Evolutionary conservation across 192 early-diverging fungal genomes (phyloP).

Genomic region (Coemansia sp.): DNA sequence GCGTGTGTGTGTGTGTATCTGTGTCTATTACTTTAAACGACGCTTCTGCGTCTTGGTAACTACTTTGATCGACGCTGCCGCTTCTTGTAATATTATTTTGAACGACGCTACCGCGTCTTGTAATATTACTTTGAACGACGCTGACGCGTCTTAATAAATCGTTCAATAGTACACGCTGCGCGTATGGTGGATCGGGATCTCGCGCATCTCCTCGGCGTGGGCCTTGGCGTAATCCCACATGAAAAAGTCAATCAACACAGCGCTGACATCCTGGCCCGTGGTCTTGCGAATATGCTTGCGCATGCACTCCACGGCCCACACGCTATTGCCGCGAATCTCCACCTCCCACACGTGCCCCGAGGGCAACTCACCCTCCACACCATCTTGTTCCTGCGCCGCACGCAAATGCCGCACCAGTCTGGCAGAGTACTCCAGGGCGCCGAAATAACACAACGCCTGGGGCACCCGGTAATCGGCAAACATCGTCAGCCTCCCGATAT

Average conservation of each 20-base stretch:
- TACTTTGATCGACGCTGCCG: too few species aligned
- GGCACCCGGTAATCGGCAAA: constrained; percentile 88
- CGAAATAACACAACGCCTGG: constrained; percentile 70
- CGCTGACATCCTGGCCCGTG: constrained; percentile 54
- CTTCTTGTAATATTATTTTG: too few species aligned
- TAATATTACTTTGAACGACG: too few species aligned
- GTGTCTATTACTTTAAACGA: too few species aligned
- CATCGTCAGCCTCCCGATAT: constrained; percentile 82
- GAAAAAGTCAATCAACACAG: constrained; percentile 84
- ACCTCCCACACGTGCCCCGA: constrained; percentile 65
- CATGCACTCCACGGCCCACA: constrained; percentile 72
- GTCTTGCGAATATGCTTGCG: constrained; percentile 20
- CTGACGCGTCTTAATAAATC: too few species aligned
- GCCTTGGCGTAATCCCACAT: constrained; percentile 84
- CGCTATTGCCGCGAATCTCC: constrained; percentile 78
- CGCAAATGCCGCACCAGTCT: too few species aligned
- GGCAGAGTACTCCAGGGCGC: constrained; percentile 64
- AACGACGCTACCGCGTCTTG: too few species aligned
- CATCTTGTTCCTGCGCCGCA: too few species aligned
- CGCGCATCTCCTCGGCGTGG: constrained; percentile 53
- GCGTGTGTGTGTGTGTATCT: too few species aligned
- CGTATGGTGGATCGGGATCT: constrained; percentile 64
- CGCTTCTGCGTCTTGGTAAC: too few species aligned
- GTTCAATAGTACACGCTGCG: constrained; percentile 61
- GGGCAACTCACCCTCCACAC: constrained; percentile 52